Evolutionary conservation across 768 basidiomycete species (phyloP), one percentile per base, ranked within the genome.

Genomic region (Trametes punicea): DNA sequence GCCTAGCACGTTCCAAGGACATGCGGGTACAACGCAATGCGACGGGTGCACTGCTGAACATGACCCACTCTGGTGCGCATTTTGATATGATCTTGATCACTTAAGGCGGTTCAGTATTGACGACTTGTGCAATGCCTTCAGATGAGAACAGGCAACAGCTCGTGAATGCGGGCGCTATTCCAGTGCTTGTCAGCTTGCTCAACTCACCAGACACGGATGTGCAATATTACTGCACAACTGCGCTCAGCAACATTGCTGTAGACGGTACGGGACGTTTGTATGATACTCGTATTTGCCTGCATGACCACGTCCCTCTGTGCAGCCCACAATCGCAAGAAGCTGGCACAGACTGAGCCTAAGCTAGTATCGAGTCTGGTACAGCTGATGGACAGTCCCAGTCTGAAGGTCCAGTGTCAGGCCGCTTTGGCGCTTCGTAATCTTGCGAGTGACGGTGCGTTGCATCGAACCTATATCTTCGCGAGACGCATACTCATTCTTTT

Each of bases 11-110:
- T 60, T 97, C 93, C 21, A 98, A 98, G 74, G 97, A 99, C 70
- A 98, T 99, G 96, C 84, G 97, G 10, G 97, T 99, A 3, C 97
- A 99, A 72, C 82, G 97, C 58, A 99, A 99, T 68, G 97, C 97
- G 10, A 99, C 97, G 2, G 97, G 97, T 7, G 97, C 97, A 36
- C 76, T 99, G 55, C 79, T 99, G 31, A 99, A 99, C 71, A 98
- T 98, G 97, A 99, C 97, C 31, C 97, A 99, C 75, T 97, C 94
- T 23, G 95, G 95, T 93, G 63, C 62, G 80, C n/a, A n/a, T n/a
- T 61, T 46, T 26, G 25, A 15, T 20, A 33, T 21, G 33, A 16
- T 46, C 25, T 18, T 8, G 42, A 46, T 10, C 25, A 26, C 15
- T 16, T 10, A 33, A 13, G 20, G 25, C 39, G 34, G 34, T 13